A percentile compares a stretch with the other conserved stretches of the same genome.
These are phyloP conservation scores for Tolypocladium tropicale DNA, from an alignment of 2,329 filamentous ascomycete species.

Conservation along the genomic window DNA sequence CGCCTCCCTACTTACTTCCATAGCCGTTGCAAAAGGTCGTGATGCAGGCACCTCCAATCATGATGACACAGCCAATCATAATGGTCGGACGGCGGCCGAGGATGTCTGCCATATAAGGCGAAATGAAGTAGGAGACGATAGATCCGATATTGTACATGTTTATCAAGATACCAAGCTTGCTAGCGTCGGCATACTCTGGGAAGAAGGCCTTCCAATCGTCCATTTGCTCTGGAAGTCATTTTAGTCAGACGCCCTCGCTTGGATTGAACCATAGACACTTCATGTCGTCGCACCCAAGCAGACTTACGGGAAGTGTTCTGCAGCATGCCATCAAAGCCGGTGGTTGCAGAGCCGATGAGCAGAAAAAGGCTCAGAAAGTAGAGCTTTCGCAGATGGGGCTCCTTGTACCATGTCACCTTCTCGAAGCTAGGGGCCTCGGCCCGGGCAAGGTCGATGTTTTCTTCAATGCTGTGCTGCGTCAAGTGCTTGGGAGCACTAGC, in stretches of 20 bases:
- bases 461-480: conserved; percentile 6
- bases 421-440: conserved; percentile 40
- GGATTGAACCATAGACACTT: neutral
- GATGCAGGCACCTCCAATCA: conserved; percentile 32
- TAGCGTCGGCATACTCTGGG: conserved; percentile 23
- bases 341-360: conserved; percentile 50
- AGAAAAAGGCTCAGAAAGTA: conserved; percentile 43
- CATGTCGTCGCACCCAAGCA: neutral
- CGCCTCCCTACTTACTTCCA: conserved; percentile 23
- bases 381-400: conserved; percentile 45
- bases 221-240: conserved; percentile 30
- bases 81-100: conserved; percentile 34
- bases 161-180: conserved; percentile 37
- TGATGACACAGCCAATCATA: conserved; percentile 31
- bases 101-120: conserved; percentile 33
- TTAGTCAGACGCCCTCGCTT: neutral
- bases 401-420: conserved; percentile 43
- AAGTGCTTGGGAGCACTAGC: conserved; percentile 5
- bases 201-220: conserved; percentile 43
- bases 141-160: conserved; percentile 43
- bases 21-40: conserved; percentile 31
- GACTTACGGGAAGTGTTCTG: conserved; percentile 39
- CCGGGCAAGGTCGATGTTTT: conserved; percentile 27
- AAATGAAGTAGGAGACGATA: conserved; percentile 35
- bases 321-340: conserved; percentile 51